Percentiles rank a stretch among this genome's conserved stretches.
phyloP scores from a whole-genome alignment of 2,329 filamentous ascomycete species.

The Alternaria atra region DNA sequence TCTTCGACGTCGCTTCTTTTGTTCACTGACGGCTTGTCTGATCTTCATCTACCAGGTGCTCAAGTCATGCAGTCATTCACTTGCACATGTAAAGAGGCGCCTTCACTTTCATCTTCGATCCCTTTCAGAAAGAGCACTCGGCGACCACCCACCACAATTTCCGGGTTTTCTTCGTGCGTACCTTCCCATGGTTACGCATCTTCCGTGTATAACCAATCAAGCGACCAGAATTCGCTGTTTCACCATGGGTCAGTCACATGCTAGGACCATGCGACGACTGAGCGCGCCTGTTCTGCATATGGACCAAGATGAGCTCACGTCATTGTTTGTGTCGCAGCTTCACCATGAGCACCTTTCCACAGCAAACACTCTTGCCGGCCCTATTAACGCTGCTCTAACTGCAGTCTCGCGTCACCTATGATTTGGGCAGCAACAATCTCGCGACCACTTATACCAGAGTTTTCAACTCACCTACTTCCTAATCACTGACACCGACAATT shows the following conservation, averaged over 20 bases:
- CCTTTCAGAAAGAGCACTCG: not conserved
- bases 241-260: not conserved
- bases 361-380: slow-evolving; percentile 16
- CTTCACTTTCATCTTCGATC: not conserved
- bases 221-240: not conserved
- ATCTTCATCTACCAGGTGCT: not conserved
- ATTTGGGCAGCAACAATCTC: not conserved
- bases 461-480: not conserved
- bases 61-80: not conserved
- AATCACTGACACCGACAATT: not conserved
- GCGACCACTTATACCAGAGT: not conserved
- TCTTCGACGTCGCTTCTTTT: too few species aligned
- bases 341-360: slow-evolving; percentile 18
- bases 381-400: not conserved
- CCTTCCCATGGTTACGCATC: not conserved
- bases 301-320: not conserved
- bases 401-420: not conserved
- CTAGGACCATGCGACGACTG: not conserved
- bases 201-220: not conserved
- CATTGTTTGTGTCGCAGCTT: slow-evolving; percentile 10
- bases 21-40: too few species aligned
- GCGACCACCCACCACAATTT: not conserved
- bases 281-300: slow-evolving; percentile 3
- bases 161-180: not conserved
- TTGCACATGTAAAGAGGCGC: not conserved